A percentile compares a stretch with the other conserved stretches of the same genome.
These are phyloP conservation scores for Tuctoria greenei DNA, from an alignment of 176 grass and related monocot species.

Conservation along the genomic window DNA sequence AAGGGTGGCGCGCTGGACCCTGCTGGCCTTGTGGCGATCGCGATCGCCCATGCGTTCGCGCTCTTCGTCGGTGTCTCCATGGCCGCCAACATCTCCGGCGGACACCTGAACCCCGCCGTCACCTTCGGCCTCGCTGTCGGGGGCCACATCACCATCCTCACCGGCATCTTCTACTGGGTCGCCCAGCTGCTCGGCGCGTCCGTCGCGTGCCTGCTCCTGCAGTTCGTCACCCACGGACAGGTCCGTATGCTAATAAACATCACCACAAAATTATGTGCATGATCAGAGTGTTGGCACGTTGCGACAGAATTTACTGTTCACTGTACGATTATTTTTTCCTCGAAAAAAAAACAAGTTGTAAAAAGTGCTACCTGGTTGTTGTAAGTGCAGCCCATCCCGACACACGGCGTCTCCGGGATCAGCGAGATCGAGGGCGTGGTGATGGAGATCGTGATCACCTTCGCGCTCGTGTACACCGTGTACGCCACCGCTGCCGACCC, in stretches of 20 bases:
- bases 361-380: background rate
- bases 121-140: conserved; percentile 82
- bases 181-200: conserved; percentile 76
- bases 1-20: conserved; percentile 63
- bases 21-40: conserved; percentile 72
- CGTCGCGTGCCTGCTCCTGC: conserved; percentile 74
- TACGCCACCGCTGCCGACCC: conserved; percentile 93
- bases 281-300: background rate
- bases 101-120: conserved; percentile 90
- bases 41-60: conserved; percentile 70
- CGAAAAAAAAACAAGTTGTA: background rate
- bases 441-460: conserved; percentile 86
- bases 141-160: conserved; percentile 92
- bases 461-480: conserved; percentile 89
- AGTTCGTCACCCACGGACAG: conserved; percentile 76
- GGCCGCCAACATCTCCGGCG: conserved; percentile 88
- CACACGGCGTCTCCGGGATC: conserved; percentile 66
- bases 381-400: conserved; percentile 55
- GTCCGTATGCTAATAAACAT: background rate
- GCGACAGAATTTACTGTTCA: background rate
- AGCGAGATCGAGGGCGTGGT: conserved; percentile 70
- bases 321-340: background rate
- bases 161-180: conserved; percentile 79
- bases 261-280: background rate
- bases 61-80: conserved; percentile 82